Conservation (phyloP, 306 rosid species). For the Dicorynia guianensis region DNA sequence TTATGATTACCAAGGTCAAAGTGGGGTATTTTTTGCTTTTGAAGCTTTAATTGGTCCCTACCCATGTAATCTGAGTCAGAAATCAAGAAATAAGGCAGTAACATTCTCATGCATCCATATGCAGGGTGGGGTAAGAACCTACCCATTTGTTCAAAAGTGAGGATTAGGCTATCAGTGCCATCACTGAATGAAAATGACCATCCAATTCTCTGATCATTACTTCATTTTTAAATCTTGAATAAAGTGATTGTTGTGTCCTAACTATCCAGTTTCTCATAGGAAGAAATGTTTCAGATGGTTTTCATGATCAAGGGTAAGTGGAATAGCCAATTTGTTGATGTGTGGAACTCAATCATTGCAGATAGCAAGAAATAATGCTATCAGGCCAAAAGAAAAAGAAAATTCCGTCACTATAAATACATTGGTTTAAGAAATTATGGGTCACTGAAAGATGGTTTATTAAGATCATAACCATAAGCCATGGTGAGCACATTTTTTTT, state of each 20-base stretch:
- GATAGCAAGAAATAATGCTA: too few relatives aligned
- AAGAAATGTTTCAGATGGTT: conserved; percentile 17
- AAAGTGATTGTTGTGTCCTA: conserved; percentile 33
- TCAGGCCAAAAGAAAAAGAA: too few relatives aligned
- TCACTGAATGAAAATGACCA: conserved; percentile 38
- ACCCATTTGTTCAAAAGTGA: conserved; percentile 42
- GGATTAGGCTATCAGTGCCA: conserved; percentile 41
- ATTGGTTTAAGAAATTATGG: too few relatives aligned
- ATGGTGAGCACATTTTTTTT: too few relatives aligned
- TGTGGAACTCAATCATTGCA: neutral
- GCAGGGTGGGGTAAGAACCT: conserved; percentile 44
- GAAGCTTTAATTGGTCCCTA: conserved; percentile 2
- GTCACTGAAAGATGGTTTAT: too few relatives aligned
- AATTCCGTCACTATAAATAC: too few relatives aligned
- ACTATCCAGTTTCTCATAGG: conserved; percentile 27
- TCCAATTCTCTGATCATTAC: conserved; percentile 39
- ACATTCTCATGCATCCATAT: conserved; percentile 37
- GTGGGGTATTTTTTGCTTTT: conserved; percentile 42
- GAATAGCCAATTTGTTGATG: neutral
- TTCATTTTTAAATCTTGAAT: conserved; percentile 25
- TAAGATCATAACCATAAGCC: too few relatives aligned
- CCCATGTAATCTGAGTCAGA: conserved; percentile 47
- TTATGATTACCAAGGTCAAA: conserved; percentile 46
- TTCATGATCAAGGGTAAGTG: neutral
- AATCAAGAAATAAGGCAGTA: conserved; percentile 38